phyloP scores from a whole-genome alignment of 2,329 filamentous ascomycete species.

The Coniochaeta sp. region DNA sequence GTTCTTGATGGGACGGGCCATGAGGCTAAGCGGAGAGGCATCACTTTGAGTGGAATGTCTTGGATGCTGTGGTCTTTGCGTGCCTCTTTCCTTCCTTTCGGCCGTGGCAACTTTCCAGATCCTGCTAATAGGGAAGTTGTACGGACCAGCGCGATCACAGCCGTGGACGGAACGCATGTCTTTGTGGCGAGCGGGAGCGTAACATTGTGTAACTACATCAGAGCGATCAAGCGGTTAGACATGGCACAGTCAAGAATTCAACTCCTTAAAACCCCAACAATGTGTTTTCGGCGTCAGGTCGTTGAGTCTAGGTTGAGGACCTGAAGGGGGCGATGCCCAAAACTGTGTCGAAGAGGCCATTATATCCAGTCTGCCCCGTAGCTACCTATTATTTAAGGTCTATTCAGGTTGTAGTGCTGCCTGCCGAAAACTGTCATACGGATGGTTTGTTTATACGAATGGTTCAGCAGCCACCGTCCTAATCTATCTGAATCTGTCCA shows the following conservation, averaged over 20 bases:
- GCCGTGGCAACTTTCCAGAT: background rate
- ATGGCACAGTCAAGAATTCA: background rate
- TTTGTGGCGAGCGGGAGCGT: background rate
- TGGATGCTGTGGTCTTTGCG: background rate
- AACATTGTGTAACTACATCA: background rate
- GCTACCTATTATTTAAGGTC: too few species aligned
- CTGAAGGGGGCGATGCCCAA: too few species aligned
- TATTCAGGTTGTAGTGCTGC: too few species aligned
- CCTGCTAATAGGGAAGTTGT: background rate
- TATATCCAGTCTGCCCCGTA: too few species aligned
- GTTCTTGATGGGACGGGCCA: too few species aligned
- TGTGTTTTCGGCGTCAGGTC: background rate
- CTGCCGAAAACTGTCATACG: too few species aligned
- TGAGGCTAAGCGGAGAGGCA: too few species aligned
- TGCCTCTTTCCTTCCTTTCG: background rate
- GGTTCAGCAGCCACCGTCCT: background rate
- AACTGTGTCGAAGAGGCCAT: too few species aligned
- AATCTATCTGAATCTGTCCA: background rate
- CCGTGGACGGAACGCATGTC: background rate
- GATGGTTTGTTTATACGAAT: too few species aligned
- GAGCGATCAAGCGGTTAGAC: background rate
- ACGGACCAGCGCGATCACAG: background rate
- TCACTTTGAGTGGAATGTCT: background rate
- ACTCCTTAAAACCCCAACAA: background rate
- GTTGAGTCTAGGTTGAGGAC: too few species aligned